Percentiles rank a stretch among this genome's conserved stretches.
Conservation (phyloP, 441 rosid genomes). For the Brassica balearica region DNA sequence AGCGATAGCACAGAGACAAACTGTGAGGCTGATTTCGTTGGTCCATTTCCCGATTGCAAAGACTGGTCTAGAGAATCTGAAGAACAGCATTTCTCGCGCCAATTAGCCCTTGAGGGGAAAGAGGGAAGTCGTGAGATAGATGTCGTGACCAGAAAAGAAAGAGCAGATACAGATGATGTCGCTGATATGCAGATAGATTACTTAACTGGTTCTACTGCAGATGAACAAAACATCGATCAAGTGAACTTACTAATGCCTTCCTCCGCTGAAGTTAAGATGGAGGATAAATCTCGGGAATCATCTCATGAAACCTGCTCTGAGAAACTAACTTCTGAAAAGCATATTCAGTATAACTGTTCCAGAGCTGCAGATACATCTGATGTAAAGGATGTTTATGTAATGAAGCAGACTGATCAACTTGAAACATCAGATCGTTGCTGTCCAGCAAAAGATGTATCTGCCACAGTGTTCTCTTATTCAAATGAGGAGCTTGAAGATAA, state of each 20-base stretch:
- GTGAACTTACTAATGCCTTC: slow-evolving; percentile 35
- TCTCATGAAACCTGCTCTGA: slow-evolving; percentile 33
- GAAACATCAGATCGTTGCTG: slow-evolving; percentile 30
- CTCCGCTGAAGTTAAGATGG: slow-evolving; percentile 44
- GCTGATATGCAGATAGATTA: slow-evolving; percentile 31
- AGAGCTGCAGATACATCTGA: slow-evolving; percentile 32
- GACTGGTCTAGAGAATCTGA: slow-evolving; percentile 40
- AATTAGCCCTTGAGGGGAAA: slow-evolving; percentile 31
- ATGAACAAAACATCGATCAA: slow-evolving; percentile 39
- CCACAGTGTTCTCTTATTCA: slow-evolving; percentile 27
- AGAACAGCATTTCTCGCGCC: slow-evolving; percentile 37
- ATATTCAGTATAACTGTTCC: slow-evolving; percentile 27
- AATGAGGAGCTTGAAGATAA: slow-evolving; percentile 35
- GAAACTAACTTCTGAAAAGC: slow-evolving; percentile 35
- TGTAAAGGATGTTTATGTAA: slow-evolving; percentile 32
- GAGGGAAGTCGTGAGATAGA: slow-evolving; percentile 32
- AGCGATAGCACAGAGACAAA: slow-evolving; percentile 32
- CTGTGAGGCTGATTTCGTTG: slow-evolving; percentile 30
- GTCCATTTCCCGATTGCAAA: slow-evolving; percentile 33
- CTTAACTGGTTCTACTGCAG: slow-evolving; percentile 22
- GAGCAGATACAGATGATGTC: slow-evolving; percentile 38
- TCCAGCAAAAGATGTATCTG: slow-evolving; percentile 44
- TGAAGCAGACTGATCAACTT: slow-evolving; percentile 41
- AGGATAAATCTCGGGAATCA: slow-evolving; percentile 38
- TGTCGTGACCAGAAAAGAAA: slow-evolving; percentile 33